A percentile compares a stretch with the other conserved stretches of the same genome.
Conservation (phyloP, 495 filamentous ascomycete genomes). For the Penicillium subrubescens region DNA sequence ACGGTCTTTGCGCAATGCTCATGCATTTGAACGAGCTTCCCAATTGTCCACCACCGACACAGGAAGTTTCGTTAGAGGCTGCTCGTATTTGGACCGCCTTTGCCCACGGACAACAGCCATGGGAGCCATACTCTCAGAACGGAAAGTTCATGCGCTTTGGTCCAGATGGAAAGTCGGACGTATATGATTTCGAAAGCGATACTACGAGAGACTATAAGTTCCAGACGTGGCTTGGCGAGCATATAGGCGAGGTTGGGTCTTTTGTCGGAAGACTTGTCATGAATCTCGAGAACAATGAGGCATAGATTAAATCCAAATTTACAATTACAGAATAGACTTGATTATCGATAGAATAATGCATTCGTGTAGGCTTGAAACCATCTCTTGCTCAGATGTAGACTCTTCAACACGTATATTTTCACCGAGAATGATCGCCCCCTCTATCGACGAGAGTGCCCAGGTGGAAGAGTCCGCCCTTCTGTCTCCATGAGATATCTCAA, state of each 20-base stretch:
- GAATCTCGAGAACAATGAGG: neutral
- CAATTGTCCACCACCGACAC: neutral
- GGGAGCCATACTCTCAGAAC: conserved; percentile 7
- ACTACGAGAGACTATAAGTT: neutral
- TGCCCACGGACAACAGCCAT: conserved; percentile 12
- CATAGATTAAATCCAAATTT: neutral
- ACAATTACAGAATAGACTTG: neutral
- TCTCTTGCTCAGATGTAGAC: neutral
- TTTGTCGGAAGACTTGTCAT: neutral
- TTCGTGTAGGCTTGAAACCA: neutral
- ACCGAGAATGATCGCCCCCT: no score
- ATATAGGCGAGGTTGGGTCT: neutral
- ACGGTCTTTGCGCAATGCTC: conserved; percentile 12
- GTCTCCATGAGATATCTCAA: no score
- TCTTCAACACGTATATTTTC: no score
- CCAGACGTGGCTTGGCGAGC: neutral
- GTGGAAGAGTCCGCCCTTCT: no score
- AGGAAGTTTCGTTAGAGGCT: conserved; percentile 6
- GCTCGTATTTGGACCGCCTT: conserved; percentile 11
- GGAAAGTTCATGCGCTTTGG: conserved; percentile 15
- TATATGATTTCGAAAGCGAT: conserved; percentile 9
- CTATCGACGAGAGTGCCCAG: no score
- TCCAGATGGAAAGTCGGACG: conserved; percentile 3
- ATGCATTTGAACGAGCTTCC: conserved; percentile 11
- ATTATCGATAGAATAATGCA: no score